A percentile compares a stretch with the other conserved stretches of the same genome.
These are phyloP conservation scores for Pichia manshurica DNA, from an alignment of 805 yeast genomes.

Conservation along the genomic window DNA sequence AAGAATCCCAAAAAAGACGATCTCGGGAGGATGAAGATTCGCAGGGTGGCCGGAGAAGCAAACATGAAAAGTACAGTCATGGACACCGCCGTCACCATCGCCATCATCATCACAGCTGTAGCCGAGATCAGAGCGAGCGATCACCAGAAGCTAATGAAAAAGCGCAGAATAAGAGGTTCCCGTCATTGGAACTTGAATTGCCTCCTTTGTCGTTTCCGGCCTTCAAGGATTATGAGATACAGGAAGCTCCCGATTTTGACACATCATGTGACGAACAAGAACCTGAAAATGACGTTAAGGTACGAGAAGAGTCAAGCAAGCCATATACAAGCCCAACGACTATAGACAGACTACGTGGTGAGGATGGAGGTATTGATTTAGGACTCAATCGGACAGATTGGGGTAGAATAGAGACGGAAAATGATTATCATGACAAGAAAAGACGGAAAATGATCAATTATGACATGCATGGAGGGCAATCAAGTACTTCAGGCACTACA, in stretches of 20 bases:
- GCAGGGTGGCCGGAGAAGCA: not conserved
- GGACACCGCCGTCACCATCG: too few relatives aligned
- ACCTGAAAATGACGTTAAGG: not conserved
- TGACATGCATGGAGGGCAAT: not conserved
- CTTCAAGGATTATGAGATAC: constrained; percentile 17
- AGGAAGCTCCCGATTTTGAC: constrained; percentile 24
- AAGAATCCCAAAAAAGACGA: too few relatives aligned
- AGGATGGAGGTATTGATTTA: constrained; percentile 14
- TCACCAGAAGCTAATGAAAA: too few relatives aligned
- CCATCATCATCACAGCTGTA: too few relatives aligned
- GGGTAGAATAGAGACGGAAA: not conserved
- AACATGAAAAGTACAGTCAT: too few relatives aligned
- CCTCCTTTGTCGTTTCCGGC: not conserved
- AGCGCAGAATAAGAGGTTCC: not conserved
- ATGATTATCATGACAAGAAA: not conserved
- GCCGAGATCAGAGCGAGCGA: too few relatives aligned
- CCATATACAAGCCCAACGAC: not conserved
- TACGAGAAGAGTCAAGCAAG: not conserved
- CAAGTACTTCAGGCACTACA: too few relatives aligned
- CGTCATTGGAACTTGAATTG: not conserved
- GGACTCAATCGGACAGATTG: constrained; percentile 5
- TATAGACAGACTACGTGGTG: constrained; percentile 6
- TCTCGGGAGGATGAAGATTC: too few relatives aligned
- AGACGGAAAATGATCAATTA: constrained; percentile 5
- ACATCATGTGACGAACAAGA: constrained; percentile 21